phyloP scores from a whole-genome alignment of 108 stramenopile species.

The Nitzschia putrida region DNA sequence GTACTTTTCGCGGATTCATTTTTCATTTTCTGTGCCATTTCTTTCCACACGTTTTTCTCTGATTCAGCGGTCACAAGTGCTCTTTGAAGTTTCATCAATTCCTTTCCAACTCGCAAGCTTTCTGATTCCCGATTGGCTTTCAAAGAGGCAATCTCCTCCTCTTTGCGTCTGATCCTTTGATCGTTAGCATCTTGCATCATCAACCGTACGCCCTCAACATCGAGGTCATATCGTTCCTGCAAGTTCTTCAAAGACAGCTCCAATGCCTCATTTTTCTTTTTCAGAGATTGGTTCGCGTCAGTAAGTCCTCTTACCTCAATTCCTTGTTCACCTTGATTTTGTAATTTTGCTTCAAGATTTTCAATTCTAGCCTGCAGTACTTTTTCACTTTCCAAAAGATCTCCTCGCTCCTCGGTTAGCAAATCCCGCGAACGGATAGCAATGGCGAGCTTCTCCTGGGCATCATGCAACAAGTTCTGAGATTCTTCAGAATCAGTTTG shows the following conservation, averaged over 20 bases:
- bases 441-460: too few species aligned
- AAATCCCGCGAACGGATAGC: too few species aligned
- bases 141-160: neutral
- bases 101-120: neutral
- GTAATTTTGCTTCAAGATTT: too few species aligned
- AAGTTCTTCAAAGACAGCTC: neutral
- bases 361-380: too few species aligned
- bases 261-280: neutral
- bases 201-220: neutral
- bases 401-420: too few species aligned
- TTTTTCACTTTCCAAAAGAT: too few species aligned
- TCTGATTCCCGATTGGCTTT: neutral
- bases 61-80: neutral
- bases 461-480: too few species aligned
- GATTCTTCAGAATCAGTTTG: too few species aligned
- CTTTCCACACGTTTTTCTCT: neutral
- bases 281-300: neutral
- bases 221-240: neutral
- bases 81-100: neutral
- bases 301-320: too few species aligned
- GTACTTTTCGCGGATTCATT: neutral
- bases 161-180: neutral
- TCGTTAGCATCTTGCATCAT: neutral
- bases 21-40: neutral
- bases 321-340: too few species aligned